A percentile compares a stretch with the other conserved stretches of the same genome.
phyloP scores from a whole-genome alignment of 1,284 basidiomycete species.

The Exobasidium cylindrosporum region DNA sequence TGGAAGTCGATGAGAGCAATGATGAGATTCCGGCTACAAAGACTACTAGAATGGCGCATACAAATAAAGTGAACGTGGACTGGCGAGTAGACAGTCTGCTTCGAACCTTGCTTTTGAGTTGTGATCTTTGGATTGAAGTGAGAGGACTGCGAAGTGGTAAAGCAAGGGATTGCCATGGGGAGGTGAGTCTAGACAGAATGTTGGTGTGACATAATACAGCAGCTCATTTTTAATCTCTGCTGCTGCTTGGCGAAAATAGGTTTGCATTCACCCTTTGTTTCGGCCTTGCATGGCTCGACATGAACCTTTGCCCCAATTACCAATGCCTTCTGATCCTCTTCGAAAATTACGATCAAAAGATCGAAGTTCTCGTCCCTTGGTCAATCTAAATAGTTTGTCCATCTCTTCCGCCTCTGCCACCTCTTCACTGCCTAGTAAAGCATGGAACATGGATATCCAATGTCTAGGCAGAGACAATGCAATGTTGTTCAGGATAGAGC shows the following conservation, averaged over 20 bases:
- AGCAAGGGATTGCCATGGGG: conserved; percentile 11
- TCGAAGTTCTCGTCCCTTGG: neutral
- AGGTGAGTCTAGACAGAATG: neutral
- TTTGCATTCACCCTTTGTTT: conserved; percentile 3
- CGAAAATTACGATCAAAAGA: neutral
- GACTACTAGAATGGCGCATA: neutral
- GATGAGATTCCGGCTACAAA: neutral
- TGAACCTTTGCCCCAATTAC: conserved; percentile 2
- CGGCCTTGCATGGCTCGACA: neutral
- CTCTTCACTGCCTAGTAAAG: neutral
- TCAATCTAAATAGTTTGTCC: conserved; percentile 6
- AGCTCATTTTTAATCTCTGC: neutral
- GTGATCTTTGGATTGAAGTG: conserved; percentile 11
- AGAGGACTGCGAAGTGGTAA: conserved; percentile 6
- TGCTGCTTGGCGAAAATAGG: neutral
- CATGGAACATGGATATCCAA: conserved; percentile 7
- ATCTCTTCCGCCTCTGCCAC: conserved; percentile 1
- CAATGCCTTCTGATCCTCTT: conserved; percentile 10
- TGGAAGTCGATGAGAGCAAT: neutral
- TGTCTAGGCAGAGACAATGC: conserved; percentile 7
- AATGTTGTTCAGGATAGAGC: conserved; percentile 10
- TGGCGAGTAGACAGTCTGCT: conserved; percentile 7
- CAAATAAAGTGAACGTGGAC: conserved; percentile 2
- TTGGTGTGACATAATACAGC: neutral
- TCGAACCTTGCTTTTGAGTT: neutral